Conservation (phyloP, 495 filamentous ascomycete genomes). For the Schizothecium vesticola region DNA sequence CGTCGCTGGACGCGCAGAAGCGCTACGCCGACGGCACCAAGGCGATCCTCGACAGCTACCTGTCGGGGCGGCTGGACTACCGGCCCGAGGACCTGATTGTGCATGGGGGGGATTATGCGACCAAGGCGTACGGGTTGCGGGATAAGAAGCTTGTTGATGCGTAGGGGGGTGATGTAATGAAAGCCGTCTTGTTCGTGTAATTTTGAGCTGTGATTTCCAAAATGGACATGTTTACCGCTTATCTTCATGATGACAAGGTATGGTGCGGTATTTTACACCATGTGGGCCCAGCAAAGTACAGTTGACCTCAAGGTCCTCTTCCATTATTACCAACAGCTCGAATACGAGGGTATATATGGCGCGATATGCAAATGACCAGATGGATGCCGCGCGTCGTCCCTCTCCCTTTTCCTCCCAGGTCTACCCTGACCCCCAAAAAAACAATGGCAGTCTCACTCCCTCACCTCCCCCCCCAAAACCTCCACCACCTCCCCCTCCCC, state of each 20-base stretch:
- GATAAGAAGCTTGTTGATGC: constrained; percentile 37
- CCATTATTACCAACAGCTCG: background rate
- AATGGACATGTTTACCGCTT: no score
- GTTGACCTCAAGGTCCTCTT: background rate
- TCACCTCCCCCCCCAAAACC: constrained; percentile 39
- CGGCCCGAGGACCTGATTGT: constrained; percentile 88
- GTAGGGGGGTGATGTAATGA: background rate
- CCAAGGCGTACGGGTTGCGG: constrained; percentile 89
- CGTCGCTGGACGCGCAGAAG: constrained; percentile 94
- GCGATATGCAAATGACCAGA: background rate
- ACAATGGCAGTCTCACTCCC: background rate
- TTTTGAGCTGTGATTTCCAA: background rate
- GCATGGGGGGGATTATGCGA: constrained; percentile 85
- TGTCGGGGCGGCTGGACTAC: constrained; percentile 82
- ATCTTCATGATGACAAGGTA: background rate
- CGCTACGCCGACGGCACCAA: constrained; percentile 88
- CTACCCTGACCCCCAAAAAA: background rate
- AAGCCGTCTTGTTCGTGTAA: background rate
- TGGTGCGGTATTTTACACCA: background rate
- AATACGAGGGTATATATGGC: background rate
- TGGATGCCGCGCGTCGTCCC: no score
- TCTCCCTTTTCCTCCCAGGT: background rate
- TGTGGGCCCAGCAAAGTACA: background rate
- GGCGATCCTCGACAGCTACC: constrained; percentile 85
- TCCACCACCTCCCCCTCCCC: constrained; percentile 33